These are phyloP conservation scores for Taphrina communis DNA, from an alignment of 1,139 yeast genomes.

Conservation along the genomic window DNA sequence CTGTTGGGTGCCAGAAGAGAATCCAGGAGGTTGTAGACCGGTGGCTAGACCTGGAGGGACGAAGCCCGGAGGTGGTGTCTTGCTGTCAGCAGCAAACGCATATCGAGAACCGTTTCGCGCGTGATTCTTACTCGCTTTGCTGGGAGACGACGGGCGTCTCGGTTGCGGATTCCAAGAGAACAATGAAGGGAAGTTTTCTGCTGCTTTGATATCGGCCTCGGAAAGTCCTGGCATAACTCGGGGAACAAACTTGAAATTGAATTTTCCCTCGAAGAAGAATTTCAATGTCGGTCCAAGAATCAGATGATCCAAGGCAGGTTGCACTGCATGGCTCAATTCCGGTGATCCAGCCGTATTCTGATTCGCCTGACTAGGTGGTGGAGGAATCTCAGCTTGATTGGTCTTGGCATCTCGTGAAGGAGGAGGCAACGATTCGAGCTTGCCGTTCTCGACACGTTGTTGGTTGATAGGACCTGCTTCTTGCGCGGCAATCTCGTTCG, in stretches of 20 bases:
- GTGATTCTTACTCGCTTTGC: slow-evolving; percentile 23
- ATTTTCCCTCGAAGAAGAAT: slow-evolving; percentile 12
- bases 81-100: slow-evolving; percentile 32
- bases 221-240: slow-evolving; percentile 32
- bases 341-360: slow-evolving; percentile 14
- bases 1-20: slow-evolving; percentile 9
- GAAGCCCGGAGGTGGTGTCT: slow-evolving; percentile 36
- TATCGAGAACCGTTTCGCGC: slow-evolving; percentile 35
- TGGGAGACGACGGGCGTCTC: slow-evolving; percentile 29
- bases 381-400: slow-evolving; percentile 26
- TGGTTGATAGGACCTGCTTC: slow-evolving; percentile 27
- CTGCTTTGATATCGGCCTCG: slow-evolving; percentile 32
- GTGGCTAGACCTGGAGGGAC: slow-evolving; percentile 38
- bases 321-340: slow-evolving; percentile 23
- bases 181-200: slow-evolving; percentile 25
- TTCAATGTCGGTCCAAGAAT: slow-evolving; percentile 28
- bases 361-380: slow-evolving; percentile 38
- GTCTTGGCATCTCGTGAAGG: background rate
- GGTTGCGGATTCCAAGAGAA: slow-evolving; percentile 32
- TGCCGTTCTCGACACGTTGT: slow-evolving; percentile 2
- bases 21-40: slow-evolving; percentile 35
- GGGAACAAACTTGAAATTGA: slow-evolving; percentile 24
- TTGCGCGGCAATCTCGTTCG: slow-evolving; percentile 55
- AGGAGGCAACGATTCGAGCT: slow-evolving; percentile 34
- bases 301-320: slow-evolving; percentile 25